phyloP scores from a whole-genome alignment of 352 stramenopile genomes.

The Globisporangium cederbergense region DNA sequence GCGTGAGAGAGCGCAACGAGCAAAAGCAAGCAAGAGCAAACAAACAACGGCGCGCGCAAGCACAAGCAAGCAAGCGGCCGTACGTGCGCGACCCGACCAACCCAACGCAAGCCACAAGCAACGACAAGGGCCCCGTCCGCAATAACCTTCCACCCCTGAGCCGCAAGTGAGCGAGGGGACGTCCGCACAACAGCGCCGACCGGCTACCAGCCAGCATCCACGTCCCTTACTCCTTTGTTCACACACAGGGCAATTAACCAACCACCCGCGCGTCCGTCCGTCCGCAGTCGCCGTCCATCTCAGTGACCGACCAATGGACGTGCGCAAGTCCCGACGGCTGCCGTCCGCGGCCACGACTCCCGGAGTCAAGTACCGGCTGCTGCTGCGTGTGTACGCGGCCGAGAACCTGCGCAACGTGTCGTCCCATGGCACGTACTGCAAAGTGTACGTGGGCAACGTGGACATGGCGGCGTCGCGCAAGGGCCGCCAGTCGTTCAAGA shows the following conservation, averaged over 20 bases:
- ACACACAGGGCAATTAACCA: not conserved
- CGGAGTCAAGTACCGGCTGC: constrained; percentile 30
- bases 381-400: constrained; percentile 64
- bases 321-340: constrained; percentile 13
- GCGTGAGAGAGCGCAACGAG: not conserved
- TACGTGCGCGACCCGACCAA: constrained; percentile 4
- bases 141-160: constrained; percentile 2
- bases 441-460: constrained; percentile 52
- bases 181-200: not conserved
- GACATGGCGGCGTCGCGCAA: constrained; percentile 37
- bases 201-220: not conserved
- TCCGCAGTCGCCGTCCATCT: not conserved
- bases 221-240: not conserved
- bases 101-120: not conserved
- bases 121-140: constrained; percentile 1
- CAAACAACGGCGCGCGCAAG: constrained; percentile 7
- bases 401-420: constrained; percentile 60
- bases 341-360: not conserved
- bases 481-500: constrained; percentile 22
- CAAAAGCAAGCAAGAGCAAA: not conserved
- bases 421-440: constrained; percentile 72
- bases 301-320: constrained; percentile 11
- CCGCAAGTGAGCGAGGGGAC: not conserved
- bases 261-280: too few relatives aligned
- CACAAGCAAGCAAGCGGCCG: constrained; percentile 5